phyloP scores from a whole-genome alignment of 2,329 filamentous ascomycete genomes.

The Didymella keratinophila region DNA sequence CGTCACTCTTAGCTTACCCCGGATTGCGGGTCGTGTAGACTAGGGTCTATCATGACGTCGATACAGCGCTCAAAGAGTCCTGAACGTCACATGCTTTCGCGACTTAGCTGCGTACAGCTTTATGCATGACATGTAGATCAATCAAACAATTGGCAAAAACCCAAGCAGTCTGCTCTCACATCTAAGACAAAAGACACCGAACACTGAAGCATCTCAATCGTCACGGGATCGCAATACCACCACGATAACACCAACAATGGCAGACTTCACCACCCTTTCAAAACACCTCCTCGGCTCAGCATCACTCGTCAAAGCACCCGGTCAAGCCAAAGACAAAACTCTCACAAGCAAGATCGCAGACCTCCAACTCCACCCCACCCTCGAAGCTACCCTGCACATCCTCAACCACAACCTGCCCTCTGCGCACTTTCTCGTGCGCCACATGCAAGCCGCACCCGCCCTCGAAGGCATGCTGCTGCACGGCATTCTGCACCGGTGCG shows the following conservation, averaged over 20 bases:
- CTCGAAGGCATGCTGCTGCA: constrained; percentile 62
- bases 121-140: constrained; percentile 1
- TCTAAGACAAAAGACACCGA: too few species aligned
- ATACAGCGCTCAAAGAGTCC: constrained; percentile 3
- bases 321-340: constrained; percentile 19
- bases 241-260: not conserved
- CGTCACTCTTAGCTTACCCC: constrained; percentile 12
- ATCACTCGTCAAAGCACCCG: constrained; percentile 24
- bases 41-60: constrained; percentile 38
- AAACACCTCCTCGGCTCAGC: constrained; percentile 25
- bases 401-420: constrained; percentile 60
- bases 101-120: not conserved
- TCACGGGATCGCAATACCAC: not conserved
- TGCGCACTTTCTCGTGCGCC: constrained; percentile 61
- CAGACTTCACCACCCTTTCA: constrained; percentile 14
- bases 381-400: constrained; percentile 61
- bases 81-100: constrained; percentile 20
- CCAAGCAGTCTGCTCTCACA: too few species aligned
- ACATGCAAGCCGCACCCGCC: constrained; percentile 60
- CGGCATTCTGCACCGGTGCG: constrained; percentile 59
- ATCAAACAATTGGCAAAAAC: too few species aligned
- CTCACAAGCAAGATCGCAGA: constrained; percentile 34
- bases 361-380: constrained; percentile 55
- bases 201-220: too few species aligned
- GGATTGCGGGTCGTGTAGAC: constrained; percentile 10